These are phyloP conservation scores for Microthlaspi erraticum DNA, from an alignment of 345 rosid genomes.

Conservation along the genomic window DNA sequence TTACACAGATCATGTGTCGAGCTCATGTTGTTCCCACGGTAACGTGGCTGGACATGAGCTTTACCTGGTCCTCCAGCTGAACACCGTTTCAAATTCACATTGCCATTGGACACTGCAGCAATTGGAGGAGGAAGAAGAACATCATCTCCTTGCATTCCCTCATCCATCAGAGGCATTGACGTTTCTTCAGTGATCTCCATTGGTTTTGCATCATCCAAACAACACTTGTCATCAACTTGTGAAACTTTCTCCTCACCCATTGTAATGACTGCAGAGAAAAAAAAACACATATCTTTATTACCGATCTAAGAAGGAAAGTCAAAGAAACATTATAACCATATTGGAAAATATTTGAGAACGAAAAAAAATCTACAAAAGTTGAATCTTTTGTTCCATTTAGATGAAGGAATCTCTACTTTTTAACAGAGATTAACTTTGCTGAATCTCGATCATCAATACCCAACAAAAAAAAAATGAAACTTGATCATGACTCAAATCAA, in stretches of 20 bases:
- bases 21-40: conserved; percentile 62
- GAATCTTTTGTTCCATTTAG: conserved; percentile 8
- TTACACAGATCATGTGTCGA: conserved; percentile 91
- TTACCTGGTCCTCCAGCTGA: conserved; percentile 51
- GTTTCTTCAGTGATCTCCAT: conserved; percentile 12
- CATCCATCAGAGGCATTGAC: conserved; percentile 19
- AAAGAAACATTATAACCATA: conserved; percentile 7
- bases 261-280: conserved; percentile 24
- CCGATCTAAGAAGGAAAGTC: neutral
- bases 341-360: neutral
- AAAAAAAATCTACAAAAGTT: conserved; percentile 6
- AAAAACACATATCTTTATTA: neutral
- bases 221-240: conserved; percentile 39
- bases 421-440: neutral
- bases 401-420: neutral
- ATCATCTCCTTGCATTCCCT: conserved; percentile 18
- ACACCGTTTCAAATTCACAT: conserved; percentile 44
- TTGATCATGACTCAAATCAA: conserved; percentile 4
- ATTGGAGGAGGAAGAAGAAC: conserved; percentile 27
- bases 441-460: neutral
- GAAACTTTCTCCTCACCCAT: conserved; percentile 42
- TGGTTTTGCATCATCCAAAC: conserved; percentile 35
- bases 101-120: conserved; percentile 24
- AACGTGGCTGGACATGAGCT: conserved; percentile 54
- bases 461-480: neutral